These are phyloP conservation scores for Fusarium hostae DNA, from an alignment of 2,329 filamentous ascomycete genomes.

Conservation along the genomic window DNA sequence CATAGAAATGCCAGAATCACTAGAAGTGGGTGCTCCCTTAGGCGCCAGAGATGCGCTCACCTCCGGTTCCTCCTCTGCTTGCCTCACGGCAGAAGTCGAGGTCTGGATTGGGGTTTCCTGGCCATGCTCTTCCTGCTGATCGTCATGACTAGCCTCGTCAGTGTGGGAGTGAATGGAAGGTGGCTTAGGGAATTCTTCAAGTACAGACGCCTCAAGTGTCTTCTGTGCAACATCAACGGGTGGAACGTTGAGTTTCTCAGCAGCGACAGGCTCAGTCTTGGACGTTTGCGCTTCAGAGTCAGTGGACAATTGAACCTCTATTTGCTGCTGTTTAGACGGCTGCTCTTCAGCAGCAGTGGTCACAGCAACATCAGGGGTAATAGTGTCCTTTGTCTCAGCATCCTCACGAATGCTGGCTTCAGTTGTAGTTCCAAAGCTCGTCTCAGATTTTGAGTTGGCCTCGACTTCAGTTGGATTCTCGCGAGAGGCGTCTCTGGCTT, in stretches of 20 bases:
- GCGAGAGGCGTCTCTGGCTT: slow-evolving; percentile 13
- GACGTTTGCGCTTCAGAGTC: slow-evolving; percentile 24
- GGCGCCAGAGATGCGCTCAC: not conserved
- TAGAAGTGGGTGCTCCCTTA: slow-evolving; percentile 22
- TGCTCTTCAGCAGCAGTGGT: not conserved
- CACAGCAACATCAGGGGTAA: not conserved
- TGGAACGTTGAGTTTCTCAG: not conserved
- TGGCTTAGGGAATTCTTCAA: slow-evolving; percentile 35
- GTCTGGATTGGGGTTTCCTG: not conserved
- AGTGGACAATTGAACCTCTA: not conserved
- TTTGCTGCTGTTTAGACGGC: not conserved
- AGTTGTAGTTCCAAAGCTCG: slow-evolving; percentile 25
- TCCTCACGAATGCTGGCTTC: slow-evolving; percentile 26
- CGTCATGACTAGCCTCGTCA: not conserved
- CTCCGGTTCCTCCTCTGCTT: not conserved
- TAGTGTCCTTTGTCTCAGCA: not conserved
- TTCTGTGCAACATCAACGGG: slow-evolving; percentile 3
- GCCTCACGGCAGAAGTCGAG: not conserved
- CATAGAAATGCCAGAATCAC: slow-evolving; percentile 40
- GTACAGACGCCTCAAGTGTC: slow-evolving; percentile 2
- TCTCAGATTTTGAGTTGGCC: slow-evolving; percentile 35
- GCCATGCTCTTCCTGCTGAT: slow-evolving; percentile 10
- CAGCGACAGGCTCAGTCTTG: slow-evolving; percentile 1
- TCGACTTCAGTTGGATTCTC: slow-evolving; percentile 20
- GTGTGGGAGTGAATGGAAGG: slow-evolving; percentile 20